These are phyloP conservation scores for Cinnamomum chago DNA, from an alignment of 164 flowering plant genomes.

Conservation along the genomic window DNA sequence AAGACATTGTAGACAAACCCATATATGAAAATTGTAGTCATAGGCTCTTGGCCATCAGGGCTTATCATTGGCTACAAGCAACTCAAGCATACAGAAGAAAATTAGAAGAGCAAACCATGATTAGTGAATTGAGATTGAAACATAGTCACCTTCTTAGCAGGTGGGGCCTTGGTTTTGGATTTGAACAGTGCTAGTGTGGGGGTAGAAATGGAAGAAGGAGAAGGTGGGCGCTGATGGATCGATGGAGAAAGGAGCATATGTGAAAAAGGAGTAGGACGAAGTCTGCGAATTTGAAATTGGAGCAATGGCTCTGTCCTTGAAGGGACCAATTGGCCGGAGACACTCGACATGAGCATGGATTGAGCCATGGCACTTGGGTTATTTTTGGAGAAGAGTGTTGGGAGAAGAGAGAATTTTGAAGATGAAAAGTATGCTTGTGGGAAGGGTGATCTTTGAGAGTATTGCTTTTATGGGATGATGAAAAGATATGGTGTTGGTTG, in stretches of 20 bases:
- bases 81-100: neutral
- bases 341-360: conserved; percentile 57
- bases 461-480: neutral
- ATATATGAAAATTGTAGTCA: neutral
- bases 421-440: neutral
- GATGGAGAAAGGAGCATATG: conserved; percentile 32
- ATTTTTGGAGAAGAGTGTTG: neutral
- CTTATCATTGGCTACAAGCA: neutral
- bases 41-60: neutral
- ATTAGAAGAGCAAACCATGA: neutral
- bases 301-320: conserved; percentile 34
- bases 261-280: conserved; percentile 44
- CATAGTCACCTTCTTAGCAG: conserved; percentile 44
- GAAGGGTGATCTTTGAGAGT: neutral
- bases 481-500: conserved; percentile 30
- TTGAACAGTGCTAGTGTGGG: conserved; percentile 73
- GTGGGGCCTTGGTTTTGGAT: conserved; percentile 76
- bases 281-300: conserved; percentile 31
- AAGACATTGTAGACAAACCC: neutral
- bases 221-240: conserved; percentile 1
- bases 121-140: neutral
- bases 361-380: conserved; percentile 52
- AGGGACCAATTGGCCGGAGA: conserved; percentile 22
- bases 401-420: neutral
- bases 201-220: conserved; percentile 16